Percentiles rank a stretch among this genome's conserved stretches.
Evolutionary conservation across 768 basidiomycete species (phyloP).

Genomic region (Kwoniella dendrophila): DNA sequence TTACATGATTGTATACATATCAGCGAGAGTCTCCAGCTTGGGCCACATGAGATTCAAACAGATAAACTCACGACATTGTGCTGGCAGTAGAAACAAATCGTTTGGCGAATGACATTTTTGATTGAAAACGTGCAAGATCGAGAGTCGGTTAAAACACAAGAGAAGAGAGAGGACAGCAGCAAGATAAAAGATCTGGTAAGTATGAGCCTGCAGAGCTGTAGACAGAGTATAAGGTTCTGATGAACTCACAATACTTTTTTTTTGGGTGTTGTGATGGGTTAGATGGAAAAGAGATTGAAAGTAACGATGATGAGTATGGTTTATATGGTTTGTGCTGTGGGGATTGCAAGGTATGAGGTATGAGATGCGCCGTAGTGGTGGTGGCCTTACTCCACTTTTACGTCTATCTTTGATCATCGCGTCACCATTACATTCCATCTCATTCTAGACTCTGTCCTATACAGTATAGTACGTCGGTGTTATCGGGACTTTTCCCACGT

Average conservation of each 20-base stretch:
- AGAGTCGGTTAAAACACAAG: not conserved
- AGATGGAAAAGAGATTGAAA: constrained; percentile 14
- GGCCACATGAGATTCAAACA: not conserved
- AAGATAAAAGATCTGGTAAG: constrained; percentile 33
- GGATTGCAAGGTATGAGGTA: not conserved
- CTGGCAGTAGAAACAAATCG: constrained; percentile 52
- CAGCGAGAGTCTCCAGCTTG: not conserved
- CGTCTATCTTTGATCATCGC: constrained; percentile 8
- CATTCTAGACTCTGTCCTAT: not conserved
- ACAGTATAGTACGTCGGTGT: not conserved
- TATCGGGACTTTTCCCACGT: constrained; percentile 9
- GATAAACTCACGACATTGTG: constrained; percentile 47
- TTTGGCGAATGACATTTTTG: constrained; percentile 48
- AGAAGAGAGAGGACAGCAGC: not conserved
- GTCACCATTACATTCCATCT: constrained; percentile 6
- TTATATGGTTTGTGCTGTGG: not conserved
- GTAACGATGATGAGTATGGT: constrained; percentile 4
- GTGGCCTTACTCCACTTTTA: constrained; percentile 8
- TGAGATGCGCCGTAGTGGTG: not conserved
- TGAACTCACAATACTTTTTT: constrained; percentile 26
- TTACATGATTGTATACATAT: not conserved
- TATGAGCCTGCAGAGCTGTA: constrained; percentile 31
- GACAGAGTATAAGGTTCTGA: not conserved
- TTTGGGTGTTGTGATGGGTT: constrained; percentile 10
- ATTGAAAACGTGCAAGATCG: constrained; percentile 1